phyloP scores from a whole-genome alignment of 257 asterid genomes.

The Petunia axillaris region DNA sequence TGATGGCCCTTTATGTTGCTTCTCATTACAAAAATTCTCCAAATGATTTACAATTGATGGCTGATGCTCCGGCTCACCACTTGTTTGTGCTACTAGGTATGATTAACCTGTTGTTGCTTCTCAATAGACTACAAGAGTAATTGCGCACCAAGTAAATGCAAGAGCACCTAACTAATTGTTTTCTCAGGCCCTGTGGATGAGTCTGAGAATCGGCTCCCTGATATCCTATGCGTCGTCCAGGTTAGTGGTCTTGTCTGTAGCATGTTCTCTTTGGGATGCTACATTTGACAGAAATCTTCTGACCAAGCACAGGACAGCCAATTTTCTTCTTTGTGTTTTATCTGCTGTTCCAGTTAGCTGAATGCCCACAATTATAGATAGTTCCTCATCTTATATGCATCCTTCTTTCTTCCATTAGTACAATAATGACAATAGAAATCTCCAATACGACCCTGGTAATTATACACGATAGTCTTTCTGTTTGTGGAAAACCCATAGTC shows the following conservation, averaged over 20 bases:
- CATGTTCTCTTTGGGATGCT: slow-evolving; percentile 8
- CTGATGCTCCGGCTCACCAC: slow-evolving; percentile 99
- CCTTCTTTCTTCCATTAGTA: slow-evolving; percentile 6
- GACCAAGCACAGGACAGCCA: background rate
- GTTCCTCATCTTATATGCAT: background rate
- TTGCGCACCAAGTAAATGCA: background rate
- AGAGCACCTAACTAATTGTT: slow-evolving; percentile 22
- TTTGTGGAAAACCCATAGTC: background rate
- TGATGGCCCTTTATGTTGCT: slow-evolving; percentile 98
- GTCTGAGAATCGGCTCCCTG: slow-evolving; percentile 84
- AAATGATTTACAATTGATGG: slow-evolving; percentile 91
- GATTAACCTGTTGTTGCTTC: background rate
- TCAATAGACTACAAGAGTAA: background rate
- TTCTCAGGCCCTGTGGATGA: slow-evolving; percentile 89
- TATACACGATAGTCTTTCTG: background rate
- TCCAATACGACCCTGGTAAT: background rate
- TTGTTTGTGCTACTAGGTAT: slow-evolving; percentile 96
- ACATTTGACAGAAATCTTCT: background rate
- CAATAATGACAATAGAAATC: background rate
- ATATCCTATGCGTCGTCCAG: slow-evolving; percentile 92
- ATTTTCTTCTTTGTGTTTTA: background rate
- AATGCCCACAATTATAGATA: background rate
- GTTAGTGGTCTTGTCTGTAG: slow-evolving; percentile 38
- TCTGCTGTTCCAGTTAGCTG: background rate
- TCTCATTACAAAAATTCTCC: slow-evolving; percentile 98